Base-by-base conservation (phyloP, 2,329 filamentous ascomycete genomes). In the Phyllosticta citriasiana region DNA sequence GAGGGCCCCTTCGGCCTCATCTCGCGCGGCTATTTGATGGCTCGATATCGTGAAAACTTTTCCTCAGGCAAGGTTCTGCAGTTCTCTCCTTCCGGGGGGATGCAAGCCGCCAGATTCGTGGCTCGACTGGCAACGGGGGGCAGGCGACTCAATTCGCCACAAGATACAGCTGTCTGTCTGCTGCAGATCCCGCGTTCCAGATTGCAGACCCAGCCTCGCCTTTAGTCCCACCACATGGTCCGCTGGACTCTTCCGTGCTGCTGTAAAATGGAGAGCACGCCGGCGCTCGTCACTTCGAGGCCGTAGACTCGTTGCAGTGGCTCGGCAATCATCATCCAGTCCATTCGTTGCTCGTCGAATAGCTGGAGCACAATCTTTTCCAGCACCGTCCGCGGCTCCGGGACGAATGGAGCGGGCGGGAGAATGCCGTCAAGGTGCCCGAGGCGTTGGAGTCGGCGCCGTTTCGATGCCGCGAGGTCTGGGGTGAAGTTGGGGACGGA, bases 251-350 rank as follows among this genome's bases (percentile, higher is more conserved):
- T 67, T n/a, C 73, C 73, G 53, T 74, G 72, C 30, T 67, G 67
- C 53, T 66, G 67, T 64, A 75, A 59, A 35, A 75, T 73, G 25
- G 64, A 69, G 19, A 75, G 61, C 8, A 75, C 71, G 60, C 71
- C 70, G 1, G 69, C 71, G 64, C 68, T 71, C 25, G 66, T 67
- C 19, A 72, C 73, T 30, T 65, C 64, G 35, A 72, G 66, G 0
- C 71, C 70, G 68, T 71, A 74, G 5, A 71, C 62, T 25, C 71
- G 64, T 65, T 68, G 66, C 53, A 75, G 66, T 9, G 69, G 67
- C 57, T 70, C 71, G 4, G 70, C 69, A 55, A 75, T 73, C n/a
- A 66, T 67, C 66, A 67, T 73, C 73, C 73, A 75, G 58, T 70
- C 69, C n/a, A 73, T 64, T 0, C 70, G 65, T 3, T 69, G 64